Base-by-base conservation (phyloP, 106 monocot species). In the Acorus calamus region DNA sequence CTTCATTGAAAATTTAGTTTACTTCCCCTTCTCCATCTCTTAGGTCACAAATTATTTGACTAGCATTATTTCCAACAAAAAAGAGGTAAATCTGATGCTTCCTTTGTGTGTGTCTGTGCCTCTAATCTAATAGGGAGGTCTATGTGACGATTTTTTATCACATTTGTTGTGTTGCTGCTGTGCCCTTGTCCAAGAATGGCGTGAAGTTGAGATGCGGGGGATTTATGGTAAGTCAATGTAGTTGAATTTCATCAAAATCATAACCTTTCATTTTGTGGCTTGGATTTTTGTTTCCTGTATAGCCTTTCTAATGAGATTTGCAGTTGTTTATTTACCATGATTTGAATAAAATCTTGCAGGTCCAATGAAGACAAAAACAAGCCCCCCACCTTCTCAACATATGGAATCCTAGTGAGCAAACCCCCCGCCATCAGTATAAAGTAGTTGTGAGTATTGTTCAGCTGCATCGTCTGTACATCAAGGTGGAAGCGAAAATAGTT, bases 171-270 rank as follows among this genome's bases (percentile, higher is more conserved):
- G 93, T 65, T 94, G 93, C 50, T 94, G 89, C 64, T 94, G 93
- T 66, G 93, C 93, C 41, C 89, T 94, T 69, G 89, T 94, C 70
- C 93, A 94, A 81, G 93, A 94, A 81, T 86, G 83, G 79, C 83
- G 86, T 9, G 93, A 94, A 69, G 73, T 94, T 50, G 86, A 89
- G 81, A 81, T 89, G 54, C 89, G 83, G 58, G 84, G 83, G 43
- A 52, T 60, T 72, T 55, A 72, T 68, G 74, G 78, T 87, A 8
- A 28, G 28, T 28, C 28, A 28, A 28, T 28, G 28, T 28, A 28
- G 28, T 1, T 28, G 28, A 28, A 28, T 28, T 28, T 28, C 28
- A 28, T 28, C 28, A 28, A 28, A 28, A 28, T 28, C 1, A 28
- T 28, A 28, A 28, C 28, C 28, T 28, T 28, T 28, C 28, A 28